phyloP scores from a whole-genome alignment of 805 yeast genomes.

The Zygosaccharomyces siamensis region DNA sequence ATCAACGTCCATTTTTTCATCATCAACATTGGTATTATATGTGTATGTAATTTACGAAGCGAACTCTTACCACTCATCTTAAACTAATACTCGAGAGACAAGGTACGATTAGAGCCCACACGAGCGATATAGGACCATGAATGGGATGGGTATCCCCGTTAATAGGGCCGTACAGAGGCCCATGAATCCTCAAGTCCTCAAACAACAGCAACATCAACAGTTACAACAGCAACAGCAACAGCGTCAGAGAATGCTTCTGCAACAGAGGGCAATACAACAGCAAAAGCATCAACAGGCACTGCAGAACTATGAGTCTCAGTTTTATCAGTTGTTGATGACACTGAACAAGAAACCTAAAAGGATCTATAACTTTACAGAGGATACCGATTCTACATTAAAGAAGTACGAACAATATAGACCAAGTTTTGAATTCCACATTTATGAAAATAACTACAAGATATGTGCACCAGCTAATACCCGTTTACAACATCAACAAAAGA shows the following conservation, averaged over 20 bases:
- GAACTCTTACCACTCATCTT: neutral
- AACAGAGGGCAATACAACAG: constrained; percentile 26
- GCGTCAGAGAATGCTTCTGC: constrained; percentile 34
- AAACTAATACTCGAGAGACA: neutral
- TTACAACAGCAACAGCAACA: constrained; percentile 27
- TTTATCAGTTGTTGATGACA: constrained; percentile 35
- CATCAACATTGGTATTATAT: neutral
- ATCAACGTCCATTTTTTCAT: neutral
- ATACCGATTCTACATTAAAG: constrained; percentile 64
- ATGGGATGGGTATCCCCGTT: constrained; percentile 23
- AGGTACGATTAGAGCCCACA: neutral
- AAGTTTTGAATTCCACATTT: constrained; percentile 82
- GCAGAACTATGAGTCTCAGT: constrained; percentile 40
- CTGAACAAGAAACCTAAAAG: constrained; percentile 40
- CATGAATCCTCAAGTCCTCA: constrained; percentile 13
- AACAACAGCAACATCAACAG: constrained; percentile 23
- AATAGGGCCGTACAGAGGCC: constrained; percentile 16
- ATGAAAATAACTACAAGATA: constrained; percentile 85
- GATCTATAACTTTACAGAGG: constrained; percentile 58
- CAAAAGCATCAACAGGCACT: constrained; percentile 39
- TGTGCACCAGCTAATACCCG: constrained; percentile 57
- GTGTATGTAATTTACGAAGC: neutral
- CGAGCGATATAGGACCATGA: neutral
- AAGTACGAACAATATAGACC: constrained; percentile 77
- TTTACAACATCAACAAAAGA: constrained; percentile 36